Conservation (phyloP, 768 basidiomycete species). For the Serpula lacrymans region DNA sequence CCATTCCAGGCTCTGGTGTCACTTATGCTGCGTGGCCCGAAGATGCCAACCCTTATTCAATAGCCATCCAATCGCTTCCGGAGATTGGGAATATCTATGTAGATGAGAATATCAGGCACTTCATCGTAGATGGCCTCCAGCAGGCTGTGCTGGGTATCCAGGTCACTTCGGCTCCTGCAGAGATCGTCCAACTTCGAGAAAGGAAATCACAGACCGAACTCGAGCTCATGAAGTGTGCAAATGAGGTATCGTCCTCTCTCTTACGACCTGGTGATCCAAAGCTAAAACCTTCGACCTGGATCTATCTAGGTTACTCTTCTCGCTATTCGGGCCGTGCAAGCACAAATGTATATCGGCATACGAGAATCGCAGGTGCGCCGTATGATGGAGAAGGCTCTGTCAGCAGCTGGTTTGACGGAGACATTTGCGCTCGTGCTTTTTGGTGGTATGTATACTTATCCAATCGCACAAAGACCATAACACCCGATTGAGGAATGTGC, state of each 20-base stretch:
- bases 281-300: not conserved
- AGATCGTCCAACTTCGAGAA: slow-evolving; percentile 63
- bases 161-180: slow-evolving; percentile 49
- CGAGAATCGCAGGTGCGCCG: slow-evolving; percentile 64
- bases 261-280: not conserved
- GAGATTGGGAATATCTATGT: slow-evolving; percentile 47
- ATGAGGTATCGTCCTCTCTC: slow-evolving; percentile 53
- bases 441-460: slow-evolving; percentile 51
- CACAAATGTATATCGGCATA: slow-evolving; percentile 65
- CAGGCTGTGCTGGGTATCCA: slow-evolving; percentile 35
- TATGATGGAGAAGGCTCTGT: slow-evolving; percentile 57
- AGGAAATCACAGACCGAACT: slow-evolving; percentile 72
- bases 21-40: slow-evolving; percentile 62
- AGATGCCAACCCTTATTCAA: slow-evolving; percentile 60
- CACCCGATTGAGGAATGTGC: not conserved
- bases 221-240: slow-evolving; percentile 69
- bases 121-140: slow-evolving; percentile 62
- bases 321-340: slow-evolving; percentile 63
- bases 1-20: slow-evolving; percentile 45
- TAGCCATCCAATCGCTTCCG: slow-evolving; percentile 35
- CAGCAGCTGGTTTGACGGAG: slow-evolving; percentile 53
- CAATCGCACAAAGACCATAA: not conserved
- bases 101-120: slow-evolving; percentile 57
- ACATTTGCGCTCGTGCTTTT: slow-evolving; percentile 70
- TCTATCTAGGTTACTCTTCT: slow-evolving; percentile 65